Conservation (phyloP, 1,284 basidiomycete species). For the Sporisorium sorghi region DNA sequence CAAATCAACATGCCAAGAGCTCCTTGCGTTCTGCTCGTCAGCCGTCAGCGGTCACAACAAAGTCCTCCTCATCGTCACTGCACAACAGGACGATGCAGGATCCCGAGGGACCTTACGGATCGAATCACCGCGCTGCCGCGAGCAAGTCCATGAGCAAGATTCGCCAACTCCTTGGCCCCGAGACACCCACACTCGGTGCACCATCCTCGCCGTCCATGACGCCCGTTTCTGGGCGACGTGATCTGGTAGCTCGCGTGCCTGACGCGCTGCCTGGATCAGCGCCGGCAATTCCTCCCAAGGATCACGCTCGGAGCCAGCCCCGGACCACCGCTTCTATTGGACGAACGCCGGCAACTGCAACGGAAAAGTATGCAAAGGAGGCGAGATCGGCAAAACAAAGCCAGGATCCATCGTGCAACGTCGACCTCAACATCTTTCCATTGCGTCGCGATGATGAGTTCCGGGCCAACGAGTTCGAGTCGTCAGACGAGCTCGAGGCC, state of each 20-base stretch:
- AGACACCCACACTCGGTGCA: conserved; percentile 9
- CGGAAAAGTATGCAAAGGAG: neutral
- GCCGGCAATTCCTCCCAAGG: conserved; percentile 23
- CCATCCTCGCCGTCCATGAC: conserved; percentile 9
- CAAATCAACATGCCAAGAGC: neutral
- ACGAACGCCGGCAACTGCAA: conserved; percentile 10
- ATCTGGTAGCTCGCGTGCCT: neutral
- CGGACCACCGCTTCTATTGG: neutral
- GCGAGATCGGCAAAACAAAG: neutral
- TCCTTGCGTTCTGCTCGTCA: neutral
- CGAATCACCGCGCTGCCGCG: conserved; percentile 8
- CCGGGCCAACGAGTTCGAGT: conserved; percentile 36
- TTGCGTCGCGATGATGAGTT: conserved; percentile 46
- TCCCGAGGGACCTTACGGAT: neutral
- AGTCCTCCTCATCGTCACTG: neutral
- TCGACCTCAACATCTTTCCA: conserved; percentile 35
- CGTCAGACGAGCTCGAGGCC: conserved; percentile 25
- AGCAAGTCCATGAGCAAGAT: conserved; percentile 40
- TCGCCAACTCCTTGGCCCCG: conserved; percentile 32
- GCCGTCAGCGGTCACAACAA: neutral
- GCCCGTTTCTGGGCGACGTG: neutral
- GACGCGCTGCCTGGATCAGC: neutral
- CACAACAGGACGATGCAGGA: neutral
- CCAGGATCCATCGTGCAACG: conserved; percentile 3
- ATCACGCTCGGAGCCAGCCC: neutral